These are phyloP conservation scores for Penicillium sumatraense DNA, from an alignment of 2,329 filamentous ascomycete species.

Conservation along the genomic window DNA sequence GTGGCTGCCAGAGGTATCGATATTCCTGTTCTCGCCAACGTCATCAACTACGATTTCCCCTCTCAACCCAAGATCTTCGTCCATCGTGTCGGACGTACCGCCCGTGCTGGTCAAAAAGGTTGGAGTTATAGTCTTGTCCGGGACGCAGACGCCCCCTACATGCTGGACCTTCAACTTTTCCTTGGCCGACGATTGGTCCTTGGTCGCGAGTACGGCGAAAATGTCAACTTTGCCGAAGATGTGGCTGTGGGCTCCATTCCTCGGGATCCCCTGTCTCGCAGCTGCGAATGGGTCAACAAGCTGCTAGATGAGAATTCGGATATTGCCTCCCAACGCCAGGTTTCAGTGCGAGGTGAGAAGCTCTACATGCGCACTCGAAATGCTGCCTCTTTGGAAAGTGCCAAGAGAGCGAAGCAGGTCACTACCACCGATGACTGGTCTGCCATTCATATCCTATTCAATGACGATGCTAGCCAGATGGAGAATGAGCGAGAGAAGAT, in stretches of 20 bases:
- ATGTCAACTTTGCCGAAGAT: conserved; percentile 76
- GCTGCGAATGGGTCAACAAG: conserved; percentile 83
- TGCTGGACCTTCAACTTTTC: conserved; percentile 93
- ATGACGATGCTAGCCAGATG: conserved; percentile 62
- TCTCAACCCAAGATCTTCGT: conserved; percentile 96
- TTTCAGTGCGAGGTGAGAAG: conserved; percentile 87
- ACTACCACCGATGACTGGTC: conserved; percentile 72
- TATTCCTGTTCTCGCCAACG: conserved; percentile 93
- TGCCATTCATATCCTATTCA: conserved; percentile 80
- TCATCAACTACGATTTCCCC: conserved; percentile 98
- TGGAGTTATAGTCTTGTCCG: conserved; percentile 95
- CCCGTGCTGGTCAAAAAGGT: conserved; percentile 86
- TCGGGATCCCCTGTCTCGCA: conserved; percentile 73
- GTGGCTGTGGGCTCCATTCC: conserved; percentile 79
- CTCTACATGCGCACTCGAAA: conserved; percentile 90
- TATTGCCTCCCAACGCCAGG: conserved; percentile 69
- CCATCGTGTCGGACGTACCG: conserved; percentile 93
- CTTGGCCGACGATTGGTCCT: conserved; percentile 81
- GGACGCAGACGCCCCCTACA: conserved; percentile 85
- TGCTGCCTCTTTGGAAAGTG: conserved; percentile 86
- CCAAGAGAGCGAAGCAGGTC: conserved; percentile 81
- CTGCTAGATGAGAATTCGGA: conserved; percentile 76
- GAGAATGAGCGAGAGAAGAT: conserved; percentile 81
- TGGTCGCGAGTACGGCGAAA: conserved; percentile 65
- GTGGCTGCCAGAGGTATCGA: conserved; percentile 97